phyloP scores from a whole-genome alignment of 1,284 basidiomycete genomes.

The Thelephora terrestris region DNA sequence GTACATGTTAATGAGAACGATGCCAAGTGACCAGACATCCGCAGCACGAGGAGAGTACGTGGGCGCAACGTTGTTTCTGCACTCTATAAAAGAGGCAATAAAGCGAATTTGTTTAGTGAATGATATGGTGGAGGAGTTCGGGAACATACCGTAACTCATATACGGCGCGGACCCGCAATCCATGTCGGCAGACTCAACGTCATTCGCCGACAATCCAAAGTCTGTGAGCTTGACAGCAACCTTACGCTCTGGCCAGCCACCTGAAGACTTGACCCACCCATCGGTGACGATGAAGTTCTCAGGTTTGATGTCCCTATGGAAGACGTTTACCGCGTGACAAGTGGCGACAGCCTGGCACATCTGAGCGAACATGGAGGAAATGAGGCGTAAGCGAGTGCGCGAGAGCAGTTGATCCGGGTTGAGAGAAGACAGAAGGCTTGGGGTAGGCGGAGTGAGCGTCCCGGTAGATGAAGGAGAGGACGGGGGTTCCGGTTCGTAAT shows the following conservation, averaged over 20 bases:
- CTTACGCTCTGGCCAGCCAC: slow-evolving; percentile 58
- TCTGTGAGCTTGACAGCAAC: slow-evolving; percentile 92
- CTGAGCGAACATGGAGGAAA: slow-evolving; percentile 93
- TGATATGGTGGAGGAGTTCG: neutral
- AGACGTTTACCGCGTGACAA: slow-evolving; percentile 90
- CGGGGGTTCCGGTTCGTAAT: slow-evolving; percentile 51
- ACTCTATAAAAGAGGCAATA: slow-evolving; percentile 53
- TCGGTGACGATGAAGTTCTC: slow-evolving; percentile 93
- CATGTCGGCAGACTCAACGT: slow-evolving; percentile 86
- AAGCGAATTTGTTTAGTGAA: neutral
- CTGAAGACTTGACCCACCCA: slow-evolving; percentile 45
- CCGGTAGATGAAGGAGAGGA: slow-evolving; percentile 22
- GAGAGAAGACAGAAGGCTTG: slow-evolving; percentile 84
- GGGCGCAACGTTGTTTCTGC: slow-evolving; percentile 92
- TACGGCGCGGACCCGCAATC: slow-evolving; percentile 98
- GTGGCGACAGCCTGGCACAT: slow-evolving; percentile 97
- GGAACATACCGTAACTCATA: slow-evolving; percentile 85
- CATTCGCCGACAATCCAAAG: slow-evolving; percentile 91
- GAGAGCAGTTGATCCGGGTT: slow-evolving; percentile 79
- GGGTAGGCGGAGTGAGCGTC: slow-evolving; percentile 83
- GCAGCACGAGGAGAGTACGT: slow-evolving; percentile 91
- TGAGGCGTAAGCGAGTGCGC: slow-evolving; percentile 78
- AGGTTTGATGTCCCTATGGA: slow-evolving; percentile 97
- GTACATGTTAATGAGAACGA: slow-evolving; percentile 95
- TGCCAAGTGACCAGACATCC: slow-evolving; percentile 97